Evolutionary conservation across 306 rosid genomes (phyloP), one percentile per base, ranked within the genome.

Genomic region (Vigna unguiculata): DNA sequence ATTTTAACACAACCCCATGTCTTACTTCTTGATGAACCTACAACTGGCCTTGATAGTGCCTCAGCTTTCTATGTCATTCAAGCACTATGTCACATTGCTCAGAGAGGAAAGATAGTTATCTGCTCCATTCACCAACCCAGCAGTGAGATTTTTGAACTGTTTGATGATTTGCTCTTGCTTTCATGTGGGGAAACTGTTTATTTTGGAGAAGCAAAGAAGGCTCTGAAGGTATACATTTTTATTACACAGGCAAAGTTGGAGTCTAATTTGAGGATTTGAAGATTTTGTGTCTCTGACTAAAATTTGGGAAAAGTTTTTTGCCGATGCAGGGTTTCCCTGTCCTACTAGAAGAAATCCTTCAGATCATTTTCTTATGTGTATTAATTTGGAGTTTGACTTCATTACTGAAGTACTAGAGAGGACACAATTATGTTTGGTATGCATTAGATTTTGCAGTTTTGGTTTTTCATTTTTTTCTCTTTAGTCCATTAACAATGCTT

Each of bases 21-120:
- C 16, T 59, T 93, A 74, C 84, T 93, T 83, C 90, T 93, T 45
- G 96, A 93, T 71, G 98, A 93, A 78, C 95, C 96, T 5, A 93
- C 96, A 0, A 88, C 86, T 78, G 98, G 98, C 28, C 90, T 93
- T 13, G 96, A 93, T 76, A 86, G 98, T 78, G 96, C 98, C 52
- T 80, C 95, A 1, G 88, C 96, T 40, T 89, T 88, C 87, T 88
- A 79, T 71, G 92, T 93, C 3, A 72, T 91, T 68, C 90, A 81
- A 69, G 68, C 95, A 19, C 91, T 91, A 9, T 66, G 90, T 41
- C 80, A 81, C 51, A 87, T 91, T 65, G 93, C 97, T 51, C 71
- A 3, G 8, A 86, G 81, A 72, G 98, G 91, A 51, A 74, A 82
- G 51, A 91, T 91, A 7, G 90, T 91, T 40, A 78, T 91, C 22